Evolutionary conservation across 371 early-diverging fungal genomes (phyloP).

Genomic region (Zancudomyces culisetae): DNA sequence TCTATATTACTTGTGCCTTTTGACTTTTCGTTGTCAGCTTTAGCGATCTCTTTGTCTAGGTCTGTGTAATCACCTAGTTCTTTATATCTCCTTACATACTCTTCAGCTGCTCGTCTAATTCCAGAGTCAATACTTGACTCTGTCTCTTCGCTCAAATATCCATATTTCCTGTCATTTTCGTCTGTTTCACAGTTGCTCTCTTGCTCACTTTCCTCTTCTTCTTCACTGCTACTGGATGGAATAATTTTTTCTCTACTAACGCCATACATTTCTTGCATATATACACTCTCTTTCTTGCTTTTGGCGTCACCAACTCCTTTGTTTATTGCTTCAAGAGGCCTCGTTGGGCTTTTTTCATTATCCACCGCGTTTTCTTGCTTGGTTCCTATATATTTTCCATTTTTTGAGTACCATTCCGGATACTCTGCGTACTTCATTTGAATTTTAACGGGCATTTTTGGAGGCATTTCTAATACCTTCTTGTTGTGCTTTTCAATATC

Average conservation of each 20-base stretch:
- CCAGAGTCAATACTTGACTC: not conserved
- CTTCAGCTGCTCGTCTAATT: not conserved
- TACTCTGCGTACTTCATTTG: not conserved
- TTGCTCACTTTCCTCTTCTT: not conserved
- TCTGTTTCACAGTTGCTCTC: not conserved
- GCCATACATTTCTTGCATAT: not conserved
- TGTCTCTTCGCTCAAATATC: not conserved
- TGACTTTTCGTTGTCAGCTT: not conserved
- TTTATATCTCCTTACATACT: not conserved
- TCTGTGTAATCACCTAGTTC: not conserved
- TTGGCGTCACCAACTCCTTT: not conserved
- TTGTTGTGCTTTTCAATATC: constrained; percentile 19
- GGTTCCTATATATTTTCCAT: not conserved
- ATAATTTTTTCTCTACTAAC: not conserved
- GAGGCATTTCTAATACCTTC: not conserved
- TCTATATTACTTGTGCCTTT: not conserved
- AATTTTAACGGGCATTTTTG: not conserved
- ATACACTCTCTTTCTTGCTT: not conserved
- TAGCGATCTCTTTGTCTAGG: not conserved
- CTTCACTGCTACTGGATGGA: not conserved
- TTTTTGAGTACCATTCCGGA: not conserved
- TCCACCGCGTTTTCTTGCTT: not conserved
- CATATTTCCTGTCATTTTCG: not conserved
- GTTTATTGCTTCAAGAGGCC: no score
- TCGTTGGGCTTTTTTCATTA: no score